phyloP scores from a whole-genome alignment of 2,329 filamentous ascomycete genomes.

The Zarea fungicola region DNA sequence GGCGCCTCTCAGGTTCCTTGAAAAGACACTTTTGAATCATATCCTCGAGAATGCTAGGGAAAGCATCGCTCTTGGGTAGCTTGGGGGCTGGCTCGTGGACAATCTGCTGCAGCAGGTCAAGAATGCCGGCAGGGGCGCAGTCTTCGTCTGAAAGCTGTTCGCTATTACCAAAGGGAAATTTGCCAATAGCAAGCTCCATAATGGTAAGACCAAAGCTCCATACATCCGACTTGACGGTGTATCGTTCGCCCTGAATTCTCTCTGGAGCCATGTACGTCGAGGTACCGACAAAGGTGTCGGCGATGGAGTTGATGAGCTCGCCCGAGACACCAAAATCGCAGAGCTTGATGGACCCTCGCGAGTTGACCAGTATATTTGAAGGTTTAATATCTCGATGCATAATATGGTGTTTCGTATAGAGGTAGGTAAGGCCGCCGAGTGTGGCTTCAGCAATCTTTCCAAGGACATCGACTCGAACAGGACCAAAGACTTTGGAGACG shows the following conservation, averaged over 20 bases:
- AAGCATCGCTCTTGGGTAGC: slow-evolving; percentile 94
- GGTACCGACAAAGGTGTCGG: slow-evolving; percentile 96
- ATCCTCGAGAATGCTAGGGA: slow-evolving; percentile 89
- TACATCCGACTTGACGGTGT: slow-evolving; percentile 96
- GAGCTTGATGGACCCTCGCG: slow-evolving; percentile 87
- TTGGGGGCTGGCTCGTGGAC: slow-evolving; percentile 92
- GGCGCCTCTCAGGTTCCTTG: slow-evolving; percentile 82
- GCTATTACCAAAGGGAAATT: slow-evolving; percentile 85
- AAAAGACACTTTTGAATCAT: slow-evolving; percentile 95
- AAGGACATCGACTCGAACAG: slow-evolving; percentile 89
- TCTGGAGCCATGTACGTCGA: slow-evolving; percentile 99
- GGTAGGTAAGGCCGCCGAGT: slow-evolving; percentile 85
- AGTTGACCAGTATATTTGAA: slow-evolving; percentile 96
- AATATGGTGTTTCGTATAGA: slow-evolving; percentile 92
- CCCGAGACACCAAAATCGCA: slow-evolving; percentile 99
- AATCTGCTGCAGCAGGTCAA: slow-evolving; percentile 94
- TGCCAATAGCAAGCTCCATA: slow-evolving; percentile 96
- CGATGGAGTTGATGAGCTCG: slow-evolving; percentile 95
- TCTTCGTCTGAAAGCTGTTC: slow-evolving; percentile 67
- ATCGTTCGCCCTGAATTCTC: slow-evolving; percentile 92
- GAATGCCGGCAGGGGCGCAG: slow-evolving; percentile 84
- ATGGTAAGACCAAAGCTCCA: slow-evolving; percentile 95
- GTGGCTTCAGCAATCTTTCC: slow-evolving; percentile 98
- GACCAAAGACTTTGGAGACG: slow-evolving; percentile 91
- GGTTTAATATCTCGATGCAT: slow-evolving; percentile 99